Percentiles rank a stretch among this genome's conserved stretches.
Conservation (phyloP, 2,329 filamentous ascomycete genomes). For the Phialocephala sp. region DNA sequence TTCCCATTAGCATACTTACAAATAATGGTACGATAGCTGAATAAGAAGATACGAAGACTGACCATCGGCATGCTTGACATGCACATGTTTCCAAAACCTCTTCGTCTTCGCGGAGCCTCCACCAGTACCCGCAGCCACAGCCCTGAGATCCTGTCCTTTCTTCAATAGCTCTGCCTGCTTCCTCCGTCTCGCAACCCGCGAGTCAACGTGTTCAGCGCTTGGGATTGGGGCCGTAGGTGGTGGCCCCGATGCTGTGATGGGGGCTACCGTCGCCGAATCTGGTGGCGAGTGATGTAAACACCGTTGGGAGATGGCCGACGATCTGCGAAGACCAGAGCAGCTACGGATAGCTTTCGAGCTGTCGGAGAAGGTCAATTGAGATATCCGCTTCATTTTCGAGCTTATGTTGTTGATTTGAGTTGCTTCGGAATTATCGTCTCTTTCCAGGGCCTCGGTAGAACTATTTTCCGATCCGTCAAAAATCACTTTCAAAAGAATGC, state of each 20-base stretch:
- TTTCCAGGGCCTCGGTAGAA: neutral
- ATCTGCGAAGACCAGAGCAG: slow-evolving; percentile 11
- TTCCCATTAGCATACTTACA: neutral
- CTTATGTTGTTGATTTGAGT: slow-evolving; percentile 15
- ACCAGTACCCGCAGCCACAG: slow-evolving; percentile 44
- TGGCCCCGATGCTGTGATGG: slow-evolving; percentile 62
- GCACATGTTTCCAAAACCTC: slow-evolving; percentile 89
- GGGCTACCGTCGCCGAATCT: slow-evolving; percentile 41
- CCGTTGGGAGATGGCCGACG: slow-evolving; percentile 25
- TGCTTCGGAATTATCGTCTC: slow-evolving; percentile 4
- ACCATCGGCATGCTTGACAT: slow-evolving; percentile 72
- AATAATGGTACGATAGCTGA: neutral
- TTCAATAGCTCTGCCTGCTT: slow-evolving; percentile 62
- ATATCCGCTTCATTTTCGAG: slow-evolving; percentile 40
- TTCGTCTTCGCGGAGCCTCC: slow-evolving; percentile 56
- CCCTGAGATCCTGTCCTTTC: slow-evolving; percentile 55
- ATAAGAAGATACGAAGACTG: slow-evolving; percentile 34
- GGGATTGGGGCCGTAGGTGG: slow-evolving; percentile 62
- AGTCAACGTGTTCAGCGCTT: slow-evolving; percentile 44
- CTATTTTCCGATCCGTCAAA: neutral
- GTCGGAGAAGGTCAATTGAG: slow-evolving; percentile 30
- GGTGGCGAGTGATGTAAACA: slow-evolving; percentile 38
- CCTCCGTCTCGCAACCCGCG: slow-evolving; percentile 55
- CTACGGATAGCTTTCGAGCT: slow-evolving; percentile 24
- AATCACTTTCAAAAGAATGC: no score